Percentiles rank a stretch among this genome's conserved stretches.
These are phyloP conservation scores for Psilocybe subaeruginosa DNA, from an alignment of 768 basidiomycete genomes.

Conservation along the genomic window DNA sequence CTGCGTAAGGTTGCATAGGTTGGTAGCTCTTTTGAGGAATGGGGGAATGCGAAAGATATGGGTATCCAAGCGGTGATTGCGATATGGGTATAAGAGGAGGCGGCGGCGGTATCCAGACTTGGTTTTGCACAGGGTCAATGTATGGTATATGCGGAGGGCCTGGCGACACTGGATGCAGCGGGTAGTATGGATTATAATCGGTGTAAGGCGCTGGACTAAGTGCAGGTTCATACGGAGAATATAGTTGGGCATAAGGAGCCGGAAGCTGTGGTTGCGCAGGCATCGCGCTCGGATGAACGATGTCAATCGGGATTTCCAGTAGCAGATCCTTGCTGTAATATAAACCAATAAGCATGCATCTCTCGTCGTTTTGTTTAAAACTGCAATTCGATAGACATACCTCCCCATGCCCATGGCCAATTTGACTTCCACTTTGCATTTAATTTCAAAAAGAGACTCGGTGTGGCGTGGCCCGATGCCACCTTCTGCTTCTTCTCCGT, in stretches of 20 bases:
- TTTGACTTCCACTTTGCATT: slow-evolving; percentile 62
- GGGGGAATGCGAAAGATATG: slow-evolving; percentile 8
- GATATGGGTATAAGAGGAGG: slow-evolving; percentile 32
- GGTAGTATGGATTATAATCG: slow-evolving; percentile 34
- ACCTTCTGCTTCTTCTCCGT: slow-evolving; percentile 38
- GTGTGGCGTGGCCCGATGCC: slow-evolving; percentile 34
- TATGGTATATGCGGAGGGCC: slow-evolving; percentile 41
- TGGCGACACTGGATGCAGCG: slow-evolving; percentile 39
- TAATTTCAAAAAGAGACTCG: slow-evolving; percentile 70
- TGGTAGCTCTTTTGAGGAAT: slow-evolving; percentile 10
- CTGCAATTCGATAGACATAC: slow-evolving; percentile 33
- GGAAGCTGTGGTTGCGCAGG: slow-evolving; percentile 10
- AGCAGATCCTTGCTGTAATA: slow-evolving; percentile 67
- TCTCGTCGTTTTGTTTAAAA: neutral
- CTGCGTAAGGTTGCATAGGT: slow-evolving; percentile 18
- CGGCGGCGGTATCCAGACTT: slow-evolving; percentile 53
- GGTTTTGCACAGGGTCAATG: slow-evolving; percentile 42
- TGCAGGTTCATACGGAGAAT: slow-evolving; percentile 22
- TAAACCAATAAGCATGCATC: neutral
- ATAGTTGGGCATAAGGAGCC: slow-evolving; percentile 21
- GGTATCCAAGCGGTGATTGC: slow-evolving; percentile 11
- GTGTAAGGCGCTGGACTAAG: slow-evolving; percentile 25
- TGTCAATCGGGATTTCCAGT: slow-evolving; percentile 62
- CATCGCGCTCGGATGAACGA: slow-evolving; percentile 54
- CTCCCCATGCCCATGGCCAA: slow-evolving; percentile 74